Evolutionary conservation across 2,329 filamentous ascomycete genomes (phyloP).

Genomic region (Cladosporium oxysporum): DNA sequence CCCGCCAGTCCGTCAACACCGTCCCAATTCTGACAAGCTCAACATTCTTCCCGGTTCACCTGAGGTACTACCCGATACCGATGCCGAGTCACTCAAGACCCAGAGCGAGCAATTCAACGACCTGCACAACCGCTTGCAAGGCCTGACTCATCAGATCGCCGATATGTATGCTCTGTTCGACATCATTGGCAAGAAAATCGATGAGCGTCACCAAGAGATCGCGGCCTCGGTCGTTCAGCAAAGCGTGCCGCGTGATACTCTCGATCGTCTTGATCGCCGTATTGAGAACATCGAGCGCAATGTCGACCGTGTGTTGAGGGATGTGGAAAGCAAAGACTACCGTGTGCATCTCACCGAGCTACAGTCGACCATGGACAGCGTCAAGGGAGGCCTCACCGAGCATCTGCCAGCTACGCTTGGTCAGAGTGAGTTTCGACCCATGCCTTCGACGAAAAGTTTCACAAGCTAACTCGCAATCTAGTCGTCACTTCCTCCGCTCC

Average conservation of each 20-base stretch:
- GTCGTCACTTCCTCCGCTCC: conserved; percentile 57
- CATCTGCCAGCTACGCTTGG: conserved; percentile 53
- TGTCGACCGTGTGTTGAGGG: conserved; percentile 53
- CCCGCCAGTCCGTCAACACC: conserved; percentile 34
- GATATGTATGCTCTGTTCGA: conserved; percentile 62
- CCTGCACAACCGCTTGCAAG: conserved; percentile 79
- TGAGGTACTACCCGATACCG: conserved; percentile 41
- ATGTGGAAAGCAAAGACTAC: conserved; percentile 60
- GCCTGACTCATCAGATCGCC: conserved; percentile 67
- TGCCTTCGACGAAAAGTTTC: neutral
- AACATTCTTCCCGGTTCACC: conserved; percentile 42
- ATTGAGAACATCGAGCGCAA: conserved; percentile 57
- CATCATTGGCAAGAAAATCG: conserved; percentile 52
- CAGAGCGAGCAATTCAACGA: conserved; percentile 71
- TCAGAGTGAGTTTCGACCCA: conserved; percentile 46
- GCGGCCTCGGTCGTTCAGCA: conserved; percentile 8
- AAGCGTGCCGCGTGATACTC: conserved; percentile 16
- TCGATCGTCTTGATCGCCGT: conserved; percentile 40
- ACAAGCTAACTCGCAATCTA: conserved; percentile 29
- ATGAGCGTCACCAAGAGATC: conserved; percentile 54
- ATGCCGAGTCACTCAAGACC: conserved; percentile 42
- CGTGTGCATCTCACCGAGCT: conserved; percentile 55
- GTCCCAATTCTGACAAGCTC: conserved; percentile 26
- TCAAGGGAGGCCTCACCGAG: conserved; percentile 55
- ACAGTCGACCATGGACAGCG: conserved; percentile 55